These are phyloP conservation scores for Aspergillus ochraceus DNA, from an alignment of 2,329 filamentous ascomycete species.

Conservation along the genomic window DNA sequence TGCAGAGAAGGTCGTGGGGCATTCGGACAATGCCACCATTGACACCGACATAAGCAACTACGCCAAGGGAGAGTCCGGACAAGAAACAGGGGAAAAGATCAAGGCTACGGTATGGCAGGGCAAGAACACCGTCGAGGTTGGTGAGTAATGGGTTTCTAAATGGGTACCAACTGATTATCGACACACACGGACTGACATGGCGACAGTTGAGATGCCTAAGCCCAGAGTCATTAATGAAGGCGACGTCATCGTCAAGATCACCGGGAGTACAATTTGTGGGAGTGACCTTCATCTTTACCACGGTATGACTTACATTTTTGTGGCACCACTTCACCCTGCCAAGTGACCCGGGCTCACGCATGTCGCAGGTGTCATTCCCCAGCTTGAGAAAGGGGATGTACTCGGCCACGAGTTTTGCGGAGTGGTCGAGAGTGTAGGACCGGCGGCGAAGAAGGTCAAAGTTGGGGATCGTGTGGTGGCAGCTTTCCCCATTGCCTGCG, in stretches of 20 bases:
- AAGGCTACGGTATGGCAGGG: conserved; percentile 80
- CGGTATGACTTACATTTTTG: conserved; percentile 24
- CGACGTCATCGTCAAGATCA: conserved; percentile 81
- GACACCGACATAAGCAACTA: conserved; percentile 70
- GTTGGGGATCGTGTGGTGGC: conserved; percentile 73
- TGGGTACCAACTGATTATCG: neutral
- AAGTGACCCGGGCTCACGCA: neutral
- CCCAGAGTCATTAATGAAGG: conserved; percentile 70
- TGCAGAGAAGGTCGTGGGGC: conserved; percentile 67
- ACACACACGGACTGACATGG: neutral
- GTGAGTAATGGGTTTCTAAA: conserved; percentile 29
- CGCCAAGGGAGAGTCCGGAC: conserved; percentile 54
- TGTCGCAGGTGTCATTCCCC: conserved; percentile 49
- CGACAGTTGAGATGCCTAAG: conserved; percentile 62
- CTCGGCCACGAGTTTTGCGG: conserved; percentile 62
- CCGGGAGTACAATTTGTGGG: conserved; percentile 62
- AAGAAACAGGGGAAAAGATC: conserved; percentile 63
- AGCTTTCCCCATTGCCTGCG: conserved; percentile 77
- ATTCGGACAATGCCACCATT: conserved; percentile 64
- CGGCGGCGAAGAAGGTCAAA: conserved; percentile 54
- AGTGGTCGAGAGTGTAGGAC: conserved; percentile 55
- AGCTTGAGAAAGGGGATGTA: conserved; percentile 66
- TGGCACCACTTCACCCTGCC: neutral
- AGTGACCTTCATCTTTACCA: conserved; percentile 57
- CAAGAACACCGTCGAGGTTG: conserved; percentile 73